Percentiles rank a stretch among this genome's conserved stretches.
Conservation (phyloP, 495 filamentous ascomycete genomes). For the Acidomyces sp. region DNA sequence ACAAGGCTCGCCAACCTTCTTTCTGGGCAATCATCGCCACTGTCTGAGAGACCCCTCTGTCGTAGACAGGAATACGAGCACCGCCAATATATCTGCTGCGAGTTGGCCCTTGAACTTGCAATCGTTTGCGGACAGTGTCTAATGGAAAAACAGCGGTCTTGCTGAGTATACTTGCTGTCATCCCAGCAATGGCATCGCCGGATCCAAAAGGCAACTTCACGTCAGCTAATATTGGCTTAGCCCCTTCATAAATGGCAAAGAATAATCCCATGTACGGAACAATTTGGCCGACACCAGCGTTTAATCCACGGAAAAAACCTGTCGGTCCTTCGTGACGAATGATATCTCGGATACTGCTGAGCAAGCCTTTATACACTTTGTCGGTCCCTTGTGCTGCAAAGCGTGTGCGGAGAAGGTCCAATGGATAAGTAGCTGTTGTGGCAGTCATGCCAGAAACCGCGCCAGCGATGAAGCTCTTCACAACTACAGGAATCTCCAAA, state of each 20-base stretch:
- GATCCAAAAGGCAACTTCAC: constrained; percentile 43
- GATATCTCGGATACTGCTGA: constrained; percentile 57
- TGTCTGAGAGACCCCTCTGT: constrained; percentile 47
- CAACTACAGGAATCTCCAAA: constrained; percentile 39
- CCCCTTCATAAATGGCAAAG: constrained; percentile 71
- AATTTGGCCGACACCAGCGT: constrained; percentile 69
- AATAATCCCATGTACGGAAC: constrained; percentile 95
- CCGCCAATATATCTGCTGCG: constrained; percentile 63
- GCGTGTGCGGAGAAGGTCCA: constrained; percentile 84
- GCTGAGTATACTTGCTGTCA: constrained; percentile 61
- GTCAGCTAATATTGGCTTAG: constrained; percentile 43
- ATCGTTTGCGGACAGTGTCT: constrained; percentile 81
- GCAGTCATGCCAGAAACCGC: constrained; percentile 67
- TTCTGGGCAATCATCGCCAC: constrained; percentile 49
- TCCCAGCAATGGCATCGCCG: constrained; percentile 68
- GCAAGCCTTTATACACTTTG: constrained; percentile 58
- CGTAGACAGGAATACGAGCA: constrained; percentile 70
- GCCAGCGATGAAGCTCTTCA: constrained; percentile 65
- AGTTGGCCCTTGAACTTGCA: constrained; percentile 92
- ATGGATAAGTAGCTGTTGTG: constrained; percentile 76
- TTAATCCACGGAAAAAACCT: constrained; percentile 80
- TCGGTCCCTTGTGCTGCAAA: constrained; percentile 92
- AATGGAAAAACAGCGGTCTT: constrained; percentile 89
- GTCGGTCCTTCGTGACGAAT: constrained; percentile 52
- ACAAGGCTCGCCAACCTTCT: constrained; percentile 73